These are phyloP conservation scores for Gloeopeniophorella convolvens DNA, from an alignment of 768 basidiomycete species.

Conservation along the genomic window DNA sequence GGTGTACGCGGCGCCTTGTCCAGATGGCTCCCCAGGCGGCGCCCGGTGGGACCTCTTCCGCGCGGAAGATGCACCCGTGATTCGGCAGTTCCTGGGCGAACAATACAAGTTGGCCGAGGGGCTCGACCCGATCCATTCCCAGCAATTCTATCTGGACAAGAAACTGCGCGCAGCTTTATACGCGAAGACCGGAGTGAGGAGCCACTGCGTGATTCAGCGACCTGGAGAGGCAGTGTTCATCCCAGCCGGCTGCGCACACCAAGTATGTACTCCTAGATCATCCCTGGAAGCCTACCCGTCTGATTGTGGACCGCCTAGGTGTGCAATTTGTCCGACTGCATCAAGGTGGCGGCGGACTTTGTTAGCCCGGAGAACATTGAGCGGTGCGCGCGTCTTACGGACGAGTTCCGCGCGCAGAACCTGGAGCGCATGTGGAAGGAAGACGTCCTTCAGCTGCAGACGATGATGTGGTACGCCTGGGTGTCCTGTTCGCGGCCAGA, in stretches of 20 bases:
- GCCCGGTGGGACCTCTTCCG: slow-evolving; percentile 91
- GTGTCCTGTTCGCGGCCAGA: slow-evolving; percentile 45
- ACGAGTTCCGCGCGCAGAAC: slow-evolving; percentile 87
- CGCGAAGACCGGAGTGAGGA: slow-evolving; percentile 60
- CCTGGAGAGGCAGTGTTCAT: slow-evolving; percentile 94
- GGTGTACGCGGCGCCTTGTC: slow-evolving; percentile 53
- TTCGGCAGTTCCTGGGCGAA: slow-evolving; percentile 66
- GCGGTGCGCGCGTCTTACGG: slow-evolving; percentile 76
- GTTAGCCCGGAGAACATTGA: slow-evolving; percentile 89
- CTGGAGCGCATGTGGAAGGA: slow-evolving; percentile 85
- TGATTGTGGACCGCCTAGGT: slow-evolving; percentile 45
- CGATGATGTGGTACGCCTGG: slow-evolving; percentile 95
- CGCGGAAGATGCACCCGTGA: slow-evolving; percentile 67
- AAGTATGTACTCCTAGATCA: slow-evolving; percentile 41
- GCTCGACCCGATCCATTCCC: slow-evolving; percentile 87
- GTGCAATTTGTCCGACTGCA: slow-evolving; percentile 84
- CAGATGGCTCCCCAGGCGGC: slow-evolving; percentile 58
- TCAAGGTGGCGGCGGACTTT: slow-evolving; percentile 94
- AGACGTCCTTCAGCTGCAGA: slow-evolving; percentile 84
- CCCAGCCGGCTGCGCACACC: slow-evolving; percentile 88
- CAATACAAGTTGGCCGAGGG: slow-evolving; percentile 59
- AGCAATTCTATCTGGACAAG: slow-evolving; percentile 78
- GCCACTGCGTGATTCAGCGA: slow-evolving; percentile 81
- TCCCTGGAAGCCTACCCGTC: not conserved
- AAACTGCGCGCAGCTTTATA: slow-evolving; percentile 58